Conservation (phyloP, 805 yeast genomes). For the Zygosaccharomyces kombuchaensis region DNA sequence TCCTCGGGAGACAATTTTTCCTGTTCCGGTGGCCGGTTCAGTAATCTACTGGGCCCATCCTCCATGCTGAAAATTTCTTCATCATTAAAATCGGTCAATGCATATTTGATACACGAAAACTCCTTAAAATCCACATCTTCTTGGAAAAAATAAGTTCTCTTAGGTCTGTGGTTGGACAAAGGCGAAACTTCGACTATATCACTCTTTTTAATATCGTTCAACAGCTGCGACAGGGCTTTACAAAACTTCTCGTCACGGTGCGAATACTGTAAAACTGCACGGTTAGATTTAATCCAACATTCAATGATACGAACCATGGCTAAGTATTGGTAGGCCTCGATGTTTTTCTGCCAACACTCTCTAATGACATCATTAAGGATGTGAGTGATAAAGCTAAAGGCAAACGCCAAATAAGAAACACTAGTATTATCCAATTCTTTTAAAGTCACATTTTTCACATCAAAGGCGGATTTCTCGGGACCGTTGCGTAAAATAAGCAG, state of each 20-base stretch:
- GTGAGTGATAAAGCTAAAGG: slow-evolving; percentile 39
- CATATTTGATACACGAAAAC: slow-evolving; percentile 50
- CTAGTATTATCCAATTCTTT: slow-evolving; percentile 12
- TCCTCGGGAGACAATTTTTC: slow-evolving; percentile 9
- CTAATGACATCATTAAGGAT: slow-evolving; percentile 33
- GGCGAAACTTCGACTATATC: slow-evolving; percentile 6
- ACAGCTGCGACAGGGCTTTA: slow-evolving; percentile 28
- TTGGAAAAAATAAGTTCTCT: slow-evolving; percentile 49
- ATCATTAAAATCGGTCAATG: slow-evolving; percentile 61
- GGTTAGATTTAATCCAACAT: slow-evolving; percentile 55
- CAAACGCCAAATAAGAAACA: slow-evolving; percentile 36
- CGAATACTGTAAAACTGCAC: slow-evolving; percentile 37
- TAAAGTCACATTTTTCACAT: slow-evolving; percentile 7
- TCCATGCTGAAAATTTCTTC: slow-evolving; percentile 15
- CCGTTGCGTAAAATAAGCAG: slow-evolving; percentile 9
- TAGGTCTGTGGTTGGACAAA: slow-evolving; percentile 34
- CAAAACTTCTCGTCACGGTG: slow-evolving; percentile 34
- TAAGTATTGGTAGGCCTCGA: slow-evolving; percentile 22
- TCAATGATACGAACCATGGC: slow-evolving; percentile 47
- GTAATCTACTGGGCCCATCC: slow-evolving; percentile 19
- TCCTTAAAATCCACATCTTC: slow-evolving; percentile 66
- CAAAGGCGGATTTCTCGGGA: slow-evolving; percentile 1
- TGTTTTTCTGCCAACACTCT: slow-evolving; percentile 27
- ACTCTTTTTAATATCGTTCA: slow-evolving; percentile 29
- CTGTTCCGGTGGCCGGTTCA: slow-evolving; percentile 14